Evolutionary conservation across 345 rosid species (phyloP), one percentile per base, ranked within the genome.

Genomic region (Arabidopsis thaliana): DNA sequence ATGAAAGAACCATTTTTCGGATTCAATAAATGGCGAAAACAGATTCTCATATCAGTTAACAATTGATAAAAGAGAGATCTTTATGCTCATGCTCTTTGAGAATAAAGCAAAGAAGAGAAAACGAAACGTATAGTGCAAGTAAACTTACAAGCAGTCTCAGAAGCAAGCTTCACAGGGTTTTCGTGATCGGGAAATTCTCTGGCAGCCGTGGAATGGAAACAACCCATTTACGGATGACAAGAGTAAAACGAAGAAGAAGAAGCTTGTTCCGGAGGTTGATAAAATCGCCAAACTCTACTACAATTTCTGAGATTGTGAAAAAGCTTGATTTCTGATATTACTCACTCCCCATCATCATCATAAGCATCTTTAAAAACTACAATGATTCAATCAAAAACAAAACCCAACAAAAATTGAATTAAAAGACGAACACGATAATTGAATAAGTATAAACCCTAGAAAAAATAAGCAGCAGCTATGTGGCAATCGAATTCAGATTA

Each of bases 121-220:
- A 60, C 0, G 71, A 77, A 71, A 58, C 77, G 72, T 78, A 30
- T 33, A 2, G 63, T 1, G 63, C 67, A 78, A 61, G 78, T 51
- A 5, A 73, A 83, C 93, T 88, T 74, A 96, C 99, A 96, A 77
- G 98, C 94, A 16, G 99, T 93, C 82, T 96, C 89, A 0, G 97
- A 89, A 69, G 99, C 96, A 41, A 96, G 93, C 53, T 71, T 77
- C n/a, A 91, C 81, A 4, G 98, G 99, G 80, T 96, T 89, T 72
- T 90, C 96, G 6, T 91, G 88, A 61, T 95, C 91, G 2, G 88
- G 86, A 69, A 73, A 80, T 70, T 91, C 88, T 79, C 84, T 89
- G 14, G 86, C 79, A 59, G 77, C 89, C 51, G 79, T 96, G 57
- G 99, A 93, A 14, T 86, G 81, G 73, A 93, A 88, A 81, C 99